Evolutionary conservation across 352 stramenopile species (phyloP), one percentile per base, ranked within the genome.

Genomic region (Thraustochytrium sp.): DNA sequence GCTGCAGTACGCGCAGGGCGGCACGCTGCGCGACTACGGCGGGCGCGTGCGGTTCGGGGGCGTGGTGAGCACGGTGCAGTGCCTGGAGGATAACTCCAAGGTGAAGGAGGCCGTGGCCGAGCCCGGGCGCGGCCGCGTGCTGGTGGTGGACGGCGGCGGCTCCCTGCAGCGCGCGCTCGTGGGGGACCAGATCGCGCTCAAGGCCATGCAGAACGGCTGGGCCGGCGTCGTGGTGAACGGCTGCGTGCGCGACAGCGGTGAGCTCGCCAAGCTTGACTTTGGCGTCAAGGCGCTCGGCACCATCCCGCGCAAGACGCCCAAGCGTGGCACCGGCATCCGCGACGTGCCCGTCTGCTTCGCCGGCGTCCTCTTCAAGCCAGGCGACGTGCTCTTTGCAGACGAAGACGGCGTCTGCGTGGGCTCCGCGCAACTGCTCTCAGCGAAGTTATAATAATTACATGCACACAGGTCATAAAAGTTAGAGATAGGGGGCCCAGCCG

Each of bases 231-330:
- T 84, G 16, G 75, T 84, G 16, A 84, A 84, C 36, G 75, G 59
- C 9, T 84, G 75, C 61, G 59, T 83, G 13, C 40, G 75, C 18
- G 59, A 83, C 59, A 80, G 54, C 40, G 56, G 18, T 16, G 59
- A 64, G 59, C 34, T 83, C 23, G 61, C 55, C 42, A 82, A 53
- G 9, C 8, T 82, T 23, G 31, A 82, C n/a, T 82, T 82, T 84
- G 75, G 75, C 34, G 56, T 83, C 61, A 84, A 84, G 40, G 56
- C 75, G 34, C n/a, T 84, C 13, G 34, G 75, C 34, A 84, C 75
- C 8, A 48, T 61, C 31, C 75, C 75, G 38, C 55, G 75, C n/a
- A 84, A 84, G 46, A 84, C 75, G 44, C 9, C 9, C 3, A 84
- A 84, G 44, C 55, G 61, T 21, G 75, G 75, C 21, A 13, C 53